Conservation (phyloP, 768 basidiomycete genomes). For the Auricularia heimuer region DNA sequence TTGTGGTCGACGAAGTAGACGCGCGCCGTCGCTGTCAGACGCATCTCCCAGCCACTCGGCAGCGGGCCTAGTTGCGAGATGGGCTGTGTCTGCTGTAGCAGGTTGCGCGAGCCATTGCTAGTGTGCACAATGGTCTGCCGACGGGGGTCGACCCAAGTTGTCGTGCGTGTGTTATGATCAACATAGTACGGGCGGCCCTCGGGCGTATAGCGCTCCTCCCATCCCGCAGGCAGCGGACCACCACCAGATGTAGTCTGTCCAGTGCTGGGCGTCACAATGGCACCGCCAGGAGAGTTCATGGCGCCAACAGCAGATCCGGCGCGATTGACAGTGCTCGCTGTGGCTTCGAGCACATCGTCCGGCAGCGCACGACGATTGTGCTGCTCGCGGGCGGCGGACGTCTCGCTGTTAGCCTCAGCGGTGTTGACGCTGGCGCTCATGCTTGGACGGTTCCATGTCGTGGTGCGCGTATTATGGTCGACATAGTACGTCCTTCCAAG, state of each 20-base stretch:
- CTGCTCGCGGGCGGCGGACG: slow-evolving; percentile 77
- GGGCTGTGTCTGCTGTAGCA: slow-evolving; percentile 80
- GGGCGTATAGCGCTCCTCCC: slow-evolving; percentile 98
- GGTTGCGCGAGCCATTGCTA: slow-evolving; percentile 44
- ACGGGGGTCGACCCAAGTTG: slow-evolving; percentile 99
- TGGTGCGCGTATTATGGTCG: slow-evolving; percentile 94
- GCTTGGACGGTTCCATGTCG: slow-evolving; percentile 94
- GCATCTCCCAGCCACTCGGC: slow-evolving; percentile 99
- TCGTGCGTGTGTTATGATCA: slow-evolving; percentile 97
- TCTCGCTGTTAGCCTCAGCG: slow-evolving; percentile 62
- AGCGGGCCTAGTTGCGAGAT: slow-evolving; percentile 95
- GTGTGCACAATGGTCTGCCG: slow-evolving; percentile 93
- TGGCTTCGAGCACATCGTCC: slow-evolving; percentile 76
- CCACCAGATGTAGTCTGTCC: slow-evolving; percentile 57
- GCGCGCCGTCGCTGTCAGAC: slow-evolving; percentile 91
- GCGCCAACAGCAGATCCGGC: slow-evolving; percentile 18
- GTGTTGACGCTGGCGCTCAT: slow-evolving; percentile 64
- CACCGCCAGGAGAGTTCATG: slow-evolving; percentile 27
- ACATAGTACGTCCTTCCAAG: slow-evolving; percentile 96
- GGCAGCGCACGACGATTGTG: slow-evolving; percentile 76
- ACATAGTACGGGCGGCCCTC: slow-evolving; percentile 99
- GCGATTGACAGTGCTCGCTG: slow-evolving; percentile 30
- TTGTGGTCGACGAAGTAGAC: slow-evolving; percentile 99
- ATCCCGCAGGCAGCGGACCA: slow-evolving; percentile 88
- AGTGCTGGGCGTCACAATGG: slow-evolving; percentile 23